Base-by-base conservation (phyloP, 2,329 filamentous ascomycete genomes). In the Coccinonectria pachysandricola region DNA sequence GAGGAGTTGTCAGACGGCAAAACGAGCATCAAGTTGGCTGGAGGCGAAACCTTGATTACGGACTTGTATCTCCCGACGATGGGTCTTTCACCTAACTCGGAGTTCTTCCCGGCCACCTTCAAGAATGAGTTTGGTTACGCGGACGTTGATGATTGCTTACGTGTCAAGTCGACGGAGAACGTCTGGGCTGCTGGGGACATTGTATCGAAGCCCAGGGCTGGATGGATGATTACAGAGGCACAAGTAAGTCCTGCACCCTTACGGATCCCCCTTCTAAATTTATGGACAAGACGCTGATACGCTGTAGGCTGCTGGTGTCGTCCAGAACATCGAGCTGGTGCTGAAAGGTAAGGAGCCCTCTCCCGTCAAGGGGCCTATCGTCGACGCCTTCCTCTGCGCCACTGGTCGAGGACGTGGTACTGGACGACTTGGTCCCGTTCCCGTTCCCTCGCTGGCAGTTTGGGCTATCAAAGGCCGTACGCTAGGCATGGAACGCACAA, bases 141-240 rank as follows among this genome's bases (percentile, higher is more conserved):
- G 27, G 49, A 57, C 9, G 60, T 69, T 2, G 67, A 75, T 40
- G 64, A 68, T 16, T 60, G 50, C 39, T 59, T 66, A 45, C 56
- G 55, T 18, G 67, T 69, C 18, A 57, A 55, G 35, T 57, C 52
- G 6, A 49, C 53, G 8, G 45, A 57, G 10, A 48, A 58, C 26
- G 57, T 69, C 13, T 73, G 68, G 68, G 68, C 67, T 6, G 57
- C 60, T 3, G 68, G 68, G 13, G 68, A 73, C 29, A 49, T 69
- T 21, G 60, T 71, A 13, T 62, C 59, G 37, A 60, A 59, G 42
- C 65, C 67, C 12, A 54, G 59, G 13, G 62, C 70, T 5, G 69
- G 69, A 2, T 75, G 75, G 42, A 65, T 76, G 52, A 61, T 70
- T 30, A 71, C 72, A 0, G 74, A 70, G 31, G 67, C 68, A 37